Base-by-base conservation (phyloP, 768 basidiomycete species). In the Serendipita sp. region DNA sequence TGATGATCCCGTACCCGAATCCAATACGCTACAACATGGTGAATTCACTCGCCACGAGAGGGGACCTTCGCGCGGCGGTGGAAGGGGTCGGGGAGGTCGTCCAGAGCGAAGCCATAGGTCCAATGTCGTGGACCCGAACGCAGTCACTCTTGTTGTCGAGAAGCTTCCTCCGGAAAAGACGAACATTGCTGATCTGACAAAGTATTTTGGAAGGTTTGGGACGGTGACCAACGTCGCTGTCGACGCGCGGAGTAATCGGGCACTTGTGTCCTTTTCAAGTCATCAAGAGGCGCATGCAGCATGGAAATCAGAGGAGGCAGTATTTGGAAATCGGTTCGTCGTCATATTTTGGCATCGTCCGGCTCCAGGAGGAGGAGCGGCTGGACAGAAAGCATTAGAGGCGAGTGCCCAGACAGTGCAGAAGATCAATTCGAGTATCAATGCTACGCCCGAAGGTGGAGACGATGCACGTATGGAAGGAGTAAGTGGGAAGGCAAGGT, bases 261-360 rank as follows among this genome's bases (percentile, higher is more conserved):
- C 92, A 0, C 74, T 97, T 56, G 87, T 97, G 65, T 91, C 87
- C 66, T 97, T 96, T 72, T 78, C 82, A 34, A 81, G 78, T 7
- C 90, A 93, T 70, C 81, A 80, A 22, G 88, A 93, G 68, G 94
- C 94, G 0, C 82, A 86, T 68, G 80, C 82, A 13, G 94, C 94
- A 1, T 92, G 93, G 88, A 90, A 89, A 71, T 83, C 84, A 26
- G 89, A 94, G 72, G 91, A 95, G 65, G 91, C 93, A n/a, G 86
- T 96, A 14, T 96, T 96, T 69, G 83, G 83, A 11, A 94, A 93
- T 68, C 82, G 94, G 58, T 96, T 96, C 71, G 93, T 96, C 66
- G 95, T 94, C 73, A 79, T 96, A 34, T 90, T 95, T 68, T 96
- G 94, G 92, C 91, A 95, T 73, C 79, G 88, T 63, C 92, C 91